Base-by-base conservation (phyloP, 2,329 filamentous ascomycete species). In the Stylonectria norvegica region DNA sequence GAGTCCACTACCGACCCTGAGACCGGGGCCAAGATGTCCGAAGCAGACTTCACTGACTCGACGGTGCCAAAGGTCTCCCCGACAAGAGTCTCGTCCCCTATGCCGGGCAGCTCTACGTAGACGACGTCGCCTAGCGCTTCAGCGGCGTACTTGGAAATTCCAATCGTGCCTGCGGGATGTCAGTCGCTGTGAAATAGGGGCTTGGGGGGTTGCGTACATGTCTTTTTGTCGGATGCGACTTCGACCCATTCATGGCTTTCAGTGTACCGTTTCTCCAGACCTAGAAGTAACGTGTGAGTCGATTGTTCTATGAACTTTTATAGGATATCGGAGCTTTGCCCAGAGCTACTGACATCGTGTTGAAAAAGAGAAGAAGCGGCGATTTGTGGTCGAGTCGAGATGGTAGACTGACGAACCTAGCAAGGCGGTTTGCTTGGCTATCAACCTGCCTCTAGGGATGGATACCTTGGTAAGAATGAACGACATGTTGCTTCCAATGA, bases 211-310 rank as follows among this genome's bases (percentile, higher is more conserved):
- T 4, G 39, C 53, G 42, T 50, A 59, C 56, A 58, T 11, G 54
- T 83, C 64, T 84, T 87, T 60, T 81, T 79, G 64, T 89, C 84
- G 5, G 40, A 29, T 5, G 48, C 81, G 35, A 93, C 69, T 65
- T 93, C 86, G 62, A 95, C 79, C 89, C 89, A 95, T 72, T 95
- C 89, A 72, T 95, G 89, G 62, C 93, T 89, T 63, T 89, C 81
- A 40, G 89, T 94, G 73, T 91, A 95, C 65, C 47, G 46, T 29
- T 48, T 55, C 12, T 47, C 46, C 4, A 52, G 43, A 12, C 45
- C 54, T 57, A n/a, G n/a, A n/a, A n/a, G n/a, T n/a, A n/a, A n/a
- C n/a, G n/a, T n/a, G n/a, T n/a, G n/a, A n/a, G n/a, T n/a, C n/a
- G n/a, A n/a, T n/a, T n/a, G n/a, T n/a, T n/a, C n/a, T n/a, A n/a